Base-by-base conservation (phyloP, 768 basidiomycete species). In the Amanita thiersii region DNA sequence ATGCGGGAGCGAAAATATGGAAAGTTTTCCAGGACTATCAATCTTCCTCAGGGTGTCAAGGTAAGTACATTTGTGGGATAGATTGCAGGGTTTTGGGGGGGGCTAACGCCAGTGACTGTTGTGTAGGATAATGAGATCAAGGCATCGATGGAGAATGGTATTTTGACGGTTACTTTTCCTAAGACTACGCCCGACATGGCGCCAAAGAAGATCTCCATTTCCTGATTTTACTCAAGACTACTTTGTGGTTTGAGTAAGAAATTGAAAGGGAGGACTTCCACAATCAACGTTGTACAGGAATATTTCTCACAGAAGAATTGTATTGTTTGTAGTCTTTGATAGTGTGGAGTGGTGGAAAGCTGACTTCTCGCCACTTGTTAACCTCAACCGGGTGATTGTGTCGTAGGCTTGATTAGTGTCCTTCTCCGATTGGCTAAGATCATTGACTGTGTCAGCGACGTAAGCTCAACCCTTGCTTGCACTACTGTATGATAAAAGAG, bases 1-100 rank as follows among this genome's bases (percentile, higher is more conserved):
- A 61, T 77, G 35, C 64, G 68, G 40, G 79, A 81, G 57, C 61
- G 79, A 25, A 62, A 63, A 32, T 72, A 59, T 45, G 75, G 77
- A 25, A 61, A 56, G 30, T 65, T 73, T 49, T 54, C 65, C 21
- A 60, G 76, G 39, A 68, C 66, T 5, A 50, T 81, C 38, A 65
- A 69, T 42, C 68, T 81, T 7, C 76, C 77, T 39, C 63, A 61
- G 19, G 69, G 70, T 35, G 73, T 77, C 34, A 72, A 70, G 64
- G 79, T 73, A 46, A 47, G 61, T 62, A 4, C 12, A 2, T 10
- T 37, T 15, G n/a, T 12, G 18, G 15, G 12, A 25, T 28, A 2
- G 32, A 29, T 10, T 21, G 29, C 14, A 14, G 17, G 43, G 29
- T 24, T 9, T 1, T 25, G 24, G 10, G 23, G 15, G 17, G 15